A percentile compares a stretch with the other conserved stretches of the same genome.
phyloP scores from a whole-genome alignment of 257 asterid species.

The Rehmannia glutinosa region DNA sequence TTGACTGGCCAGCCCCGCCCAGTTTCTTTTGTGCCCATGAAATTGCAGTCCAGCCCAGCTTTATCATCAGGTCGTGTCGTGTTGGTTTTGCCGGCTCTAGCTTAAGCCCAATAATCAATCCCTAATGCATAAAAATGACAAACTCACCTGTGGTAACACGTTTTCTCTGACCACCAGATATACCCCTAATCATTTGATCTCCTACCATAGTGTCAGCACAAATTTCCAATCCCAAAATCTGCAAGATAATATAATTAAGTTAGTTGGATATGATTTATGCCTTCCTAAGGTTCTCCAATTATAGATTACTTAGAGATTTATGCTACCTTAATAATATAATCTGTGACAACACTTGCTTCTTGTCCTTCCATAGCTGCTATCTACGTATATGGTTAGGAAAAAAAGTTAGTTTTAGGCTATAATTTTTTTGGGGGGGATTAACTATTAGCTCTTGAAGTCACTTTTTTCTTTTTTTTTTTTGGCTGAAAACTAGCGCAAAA shows the following conservation, averaged over 20 bases:
- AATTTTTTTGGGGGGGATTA: too few relatives aligned
- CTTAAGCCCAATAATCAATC: too few relatives aligned
- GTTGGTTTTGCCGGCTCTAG: too few relatives aligned
- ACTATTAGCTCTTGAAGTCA: too few relatives aligned
- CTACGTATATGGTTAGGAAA: slow-evolving; percentile 27
- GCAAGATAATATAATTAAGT: neutral
- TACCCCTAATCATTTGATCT: slow-evolving; percentile 32
- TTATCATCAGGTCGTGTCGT: too few relatives aligned
- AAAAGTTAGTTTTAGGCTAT: neutral
- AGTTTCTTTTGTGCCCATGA: too few relatives aligned
- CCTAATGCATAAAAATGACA: neutral
- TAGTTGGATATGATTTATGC: neutral
- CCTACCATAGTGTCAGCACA: slow-evolving; percentile 39
- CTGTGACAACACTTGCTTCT: slow-evolving; percentile 46
- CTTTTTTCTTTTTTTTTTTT: too few relatives aligned
- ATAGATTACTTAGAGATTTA: neutral
- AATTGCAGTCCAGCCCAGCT: too few relatives aligned
- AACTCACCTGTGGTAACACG: slow-evolving; percentile 35
- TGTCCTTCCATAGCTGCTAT: slow-evolving; percentile 54
- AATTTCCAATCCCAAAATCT: slow-evolving; percentile 34
- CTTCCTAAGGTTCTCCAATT: neutral
- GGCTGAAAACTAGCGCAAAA: too few relatives aligned
- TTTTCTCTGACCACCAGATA: slow-evolving; percentile 37
- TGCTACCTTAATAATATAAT: slow-evolving; percentile 46
- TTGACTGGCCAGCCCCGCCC: too few relatives aligned